Conservation (phyloP, 805 yeast species). For the Schwanniomyces vanrijiae region DNA sequence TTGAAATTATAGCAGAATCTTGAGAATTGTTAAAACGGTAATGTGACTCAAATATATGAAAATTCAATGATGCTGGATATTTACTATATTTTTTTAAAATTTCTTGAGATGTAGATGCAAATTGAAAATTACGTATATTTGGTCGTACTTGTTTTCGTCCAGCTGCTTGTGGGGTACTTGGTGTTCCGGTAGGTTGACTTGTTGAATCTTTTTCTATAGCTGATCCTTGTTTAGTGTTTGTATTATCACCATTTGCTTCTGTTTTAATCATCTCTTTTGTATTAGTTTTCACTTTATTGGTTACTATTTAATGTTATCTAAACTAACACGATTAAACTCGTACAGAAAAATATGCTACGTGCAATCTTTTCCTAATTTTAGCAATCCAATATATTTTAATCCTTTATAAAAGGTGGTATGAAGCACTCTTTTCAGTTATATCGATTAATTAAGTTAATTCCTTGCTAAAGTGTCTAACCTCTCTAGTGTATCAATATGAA, state of each 20-base stretch:
- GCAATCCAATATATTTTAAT: background rate
- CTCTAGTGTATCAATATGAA: background rate
- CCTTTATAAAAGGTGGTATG: background rate
- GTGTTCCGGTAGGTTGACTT: slow-evolving; percentile 18
- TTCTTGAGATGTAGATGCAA: slow-evolving; percentile 70
- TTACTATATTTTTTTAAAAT: slow-evolving; percentile 74
- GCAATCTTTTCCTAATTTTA: background rate
- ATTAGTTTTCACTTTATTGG: background rate
- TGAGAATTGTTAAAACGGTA: slow-evolving; percentile 85
- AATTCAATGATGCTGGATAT: slow-evolving; percentile 77
- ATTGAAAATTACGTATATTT: slow-evolving; percentile 44
- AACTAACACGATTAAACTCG: background rate
- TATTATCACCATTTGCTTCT: slow-evolving; percentile 11
- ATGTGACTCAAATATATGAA: slow-evolving; percentile 90
- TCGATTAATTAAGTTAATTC: background rate
- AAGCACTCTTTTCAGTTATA: background rate
- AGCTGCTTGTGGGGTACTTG: slow-evolving; percentile 7
- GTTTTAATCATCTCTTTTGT: background rate
- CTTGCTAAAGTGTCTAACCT: background rate
- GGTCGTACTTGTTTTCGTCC: slow-evolving; percentile 16
- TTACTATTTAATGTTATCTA: background rate
- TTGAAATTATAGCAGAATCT: slow-evolving; percentile 78
- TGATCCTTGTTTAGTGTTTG: slow-evolving; percentile 34
- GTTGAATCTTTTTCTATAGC: slow-evolving; percentile 25
- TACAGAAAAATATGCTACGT: background rate